Conservation (phyloP, 1,139 yeast genomes). For the Candida tropicalis region DNA sequence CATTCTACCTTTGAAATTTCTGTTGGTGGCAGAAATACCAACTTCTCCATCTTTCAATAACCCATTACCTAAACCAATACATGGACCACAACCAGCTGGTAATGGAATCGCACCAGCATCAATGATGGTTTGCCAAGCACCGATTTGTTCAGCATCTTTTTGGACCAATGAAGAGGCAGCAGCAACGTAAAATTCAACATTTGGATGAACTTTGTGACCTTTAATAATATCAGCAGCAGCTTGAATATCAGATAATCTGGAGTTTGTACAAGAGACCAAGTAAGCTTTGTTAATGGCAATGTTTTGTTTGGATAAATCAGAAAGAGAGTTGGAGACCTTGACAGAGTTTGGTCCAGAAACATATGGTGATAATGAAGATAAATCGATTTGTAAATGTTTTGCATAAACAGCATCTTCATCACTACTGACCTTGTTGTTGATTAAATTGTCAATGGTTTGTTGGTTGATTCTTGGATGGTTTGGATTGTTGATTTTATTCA, state of each 20-base stretch:
- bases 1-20: slow-evolving; percentile 99
- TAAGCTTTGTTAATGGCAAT: slow-evolving; percentile 90
- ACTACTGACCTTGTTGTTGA: slow-evolving; percentile 49
- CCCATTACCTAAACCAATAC: slow-evolving; percentile 97
- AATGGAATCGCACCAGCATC: slow-evolving; percentile 94
- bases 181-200: slow-evolving; percentile 94
- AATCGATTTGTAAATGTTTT: slow-evolving; percentile 79
- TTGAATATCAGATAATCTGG: slow-evolving; percentile 86
- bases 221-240: slow-evolving; percentile 90
- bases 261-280: slow-evolving; percentile 96
- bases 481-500: slow-evolving; percentile 60
- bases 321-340: slow-evolving; percentile 78
- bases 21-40: slow-evolving; percentile 96
- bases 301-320: slow-evolving; percentile 71
- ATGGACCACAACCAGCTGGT: slow-evolving; percentile 99
- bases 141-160: slow-evolving; percentile 83
- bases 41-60: slow-evolving; percentile 92
- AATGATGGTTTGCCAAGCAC: slow-evolving; percentile 88
- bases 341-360: slow-evolving; percentile 98
- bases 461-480: slow-evolving; percentile 85
- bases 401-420: slow-evolving; percentile 86
- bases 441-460: slow-evolving; percentile 54
- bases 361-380: slow-evolving; percentile 84
- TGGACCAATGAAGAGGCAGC: slow-evolving; percentile 96
- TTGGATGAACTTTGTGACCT: slow-evolving; percentile 80